Evolutionary conservation across 2,329 filamentous ascomycete genomes (phyloP).

Genomic region (Septoria petroselini): DNA sequence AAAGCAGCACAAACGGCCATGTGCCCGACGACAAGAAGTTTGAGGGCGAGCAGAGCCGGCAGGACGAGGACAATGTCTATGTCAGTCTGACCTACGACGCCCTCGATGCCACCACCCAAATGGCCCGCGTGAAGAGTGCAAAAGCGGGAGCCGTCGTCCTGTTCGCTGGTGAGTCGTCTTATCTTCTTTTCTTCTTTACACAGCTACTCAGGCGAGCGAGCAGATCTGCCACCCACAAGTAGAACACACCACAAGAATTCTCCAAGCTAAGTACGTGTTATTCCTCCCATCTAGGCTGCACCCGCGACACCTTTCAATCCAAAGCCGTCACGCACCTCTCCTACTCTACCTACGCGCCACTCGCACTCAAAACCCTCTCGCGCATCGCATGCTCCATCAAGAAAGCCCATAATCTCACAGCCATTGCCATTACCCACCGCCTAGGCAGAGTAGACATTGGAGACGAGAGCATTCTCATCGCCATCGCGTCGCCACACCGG

Average conservation of each 20-base stretch:
- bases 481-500: slow-evolving; percentile 78
- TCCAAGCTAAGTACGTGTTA: slow-evolving; percentile 6
- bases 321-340: slow-evolving; percentile 71
- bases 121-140: slow-evolving; percentile 67
- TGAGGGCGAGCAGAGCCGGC: slow-evolving; percentile 31
- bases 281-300: slow-evolving; percentile 42
- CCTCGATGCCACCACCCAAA: slow-evolving; percentile 57
- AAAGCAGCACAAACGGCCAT: slow-evolving; percentile 4
- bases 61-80: slow-evolving; percentile 52
- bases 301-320: slow-evolving; percentile 68
- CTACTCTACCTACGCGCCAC: slow-evolving; percentile 70
- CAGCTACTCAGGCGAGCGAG: slow-evolving; percentile 33
- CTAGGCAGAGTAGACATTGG: slow-evolving; percentile 81
- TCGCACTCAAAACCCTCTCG: slow-evolving; percentile 67
- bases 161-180: slow-evolving; percentile 59
- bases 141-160: slow-evolving; percentile 73
- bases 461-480: slow-evolving; percentile 91
- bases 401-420: slow-evolving; percentile 62
- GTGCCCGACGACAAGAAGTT: slow-evolving; percentile 18
- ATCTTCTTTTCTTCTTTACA: neutral
- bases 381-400: slow-evolving; percentile 59
- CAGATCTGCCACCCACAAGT: neutral
- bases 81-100: slow-evolving; percentile 65
- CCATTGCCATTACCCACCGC: slow-evolving; percentile 77
- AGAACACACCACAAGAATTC: neutral